Percentiles rank a stretch among this genome's conserved stretches.
These are phyloP conservation scores for Dryadomyces quercus-mongolicae DNA, from an alignment of 2,329 filamentous ascomycete genomes.

Conservation along the genomic window DNA sequence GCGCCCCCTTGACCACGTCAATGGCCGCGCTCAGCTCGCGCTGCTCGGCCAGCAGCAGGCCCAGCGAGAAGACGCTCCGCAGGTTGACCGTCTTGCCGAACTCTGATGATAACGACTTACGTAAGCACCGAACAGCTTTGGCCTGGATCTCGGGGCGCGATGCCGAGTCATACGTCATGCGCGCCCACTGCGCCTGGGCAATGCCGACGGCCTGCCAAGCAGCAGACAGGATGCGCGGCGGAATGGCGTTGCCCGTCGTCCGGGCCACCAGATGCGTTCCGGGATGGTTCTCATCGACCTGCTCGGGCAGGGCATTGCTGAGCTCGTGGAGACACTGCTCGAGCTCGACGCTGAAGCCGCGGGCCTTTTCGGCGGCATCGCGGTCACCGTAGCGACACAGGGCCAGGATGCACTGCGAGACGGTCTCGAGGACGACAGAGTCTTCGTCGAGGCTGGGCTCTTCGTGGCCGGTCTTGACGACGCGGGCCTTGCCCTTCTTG, in stretches of 20 bases:
- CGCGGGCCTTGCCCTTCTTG: slow-evolving; percentile 69
- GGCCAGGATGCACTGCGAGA: slow-evolving; percentile 67
- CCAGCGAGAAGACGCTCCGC: slow-evolving; percentile 68
- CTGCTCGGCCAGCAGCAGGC: slow-evolving; percentile 77
- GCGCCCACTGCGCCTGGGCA: slow-evolving; percentile 77
- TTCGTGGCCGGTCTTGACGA: slow-evolving; percentile 62
- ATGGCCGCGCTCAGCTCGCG: slow-evolving; percentile 71
- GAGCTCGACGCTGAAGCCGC: slow-evolving; percentile 56
- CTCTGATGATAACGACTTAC: slow-evolving; percentile 57
- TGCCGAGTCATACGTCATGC: slow-evolving; percentile 64
- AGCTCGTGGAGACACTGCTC: slow-evolving; percentile 63
- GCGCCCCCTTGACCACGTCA: slow-evolving; percentile 64
- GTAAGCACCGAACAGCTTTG: slow-evolving; percentile 65
- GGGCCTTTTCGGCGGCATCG: slow-evolving; percentile 67
- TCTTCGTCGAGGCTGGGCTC: slow-evolving; percentile 70
- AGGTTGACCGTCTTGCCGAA: slow-evolving; percentile 55
- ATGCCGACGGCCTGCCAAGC: slow-evolving; percentile 80
- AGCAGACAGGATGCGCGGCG: slow-evolving; percentile 50
- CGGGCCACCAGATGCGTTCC: slow-evolving; percentile 11
- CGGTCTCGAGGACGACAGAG: slow-evolving; percentile 61
- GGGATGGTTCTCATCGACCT: slow-evolving; percentile 11
- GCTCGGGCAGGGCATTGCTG: slow-evolving; percentile 17
- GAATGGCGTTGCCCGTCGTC: slow-evolving; percentile 23
- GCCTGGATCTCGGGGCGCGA: slow-evolving; percentile 60
- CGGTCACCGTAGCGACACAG: slow-evolving; percentile 71